Percentiles rank a stretch among this genome's conserved stretches.
These are phyloP conservation scores for Neurospora sp. DNA, from an alignment of 495 filamentous ascomycete species.

Conservation along the genomic window DNA sequence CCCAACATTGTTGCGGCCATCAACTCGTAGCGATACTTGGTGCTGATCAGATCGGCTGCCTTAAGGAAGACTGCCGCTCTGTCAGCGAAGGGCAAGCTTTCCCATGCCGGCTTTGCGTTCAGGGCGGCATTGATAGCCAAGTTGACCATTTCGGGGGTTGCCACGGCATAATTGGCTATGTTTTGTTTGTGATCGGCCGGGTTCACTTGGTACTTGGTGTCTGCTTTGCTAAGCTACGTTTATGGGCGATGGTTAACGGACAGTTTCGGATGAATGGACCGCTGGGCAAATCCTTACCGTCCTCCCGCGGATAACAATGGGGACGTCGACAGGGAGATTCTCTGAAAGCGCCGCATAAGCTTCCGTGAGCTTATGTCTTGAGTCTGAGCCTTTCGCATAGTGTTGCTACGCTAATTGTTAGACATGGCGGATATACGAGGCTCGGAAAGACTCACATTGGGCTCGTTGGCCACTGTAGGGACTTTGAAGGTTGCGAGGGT, in stretches of 20 bases:
- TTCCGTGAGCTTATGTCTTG: slow-evolving; percentile 61
- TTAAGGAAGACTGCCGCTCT: slow-evolving; percentile 91
- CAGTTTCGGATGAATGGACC: not conserved
- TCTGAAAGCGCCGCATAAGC: slow-evolving; percentile 54
- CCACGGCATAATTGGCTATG: slow-evolving; percentile 71
- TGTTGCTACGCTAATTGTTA: slow-evolving; percentile 53
- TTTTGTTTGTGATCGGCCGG: slow-evolving; percentile 62
- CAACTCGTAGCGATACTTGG: slow-evolving; percentile 85
- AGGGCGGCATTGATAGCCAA: slow-evolving; percentile 73
- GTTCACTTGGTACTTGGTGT: slow-evolving; percentile 53
- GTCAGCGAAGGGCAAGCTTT: slow-evolving; percentile 72
- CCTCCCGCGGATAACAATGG: slow-evolving; percentile 69
- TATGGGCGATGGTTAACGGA: not conserved
- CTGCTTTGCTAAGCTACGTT: not conserved
- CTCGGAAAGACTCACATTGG: slow-evolving; percentile 57
- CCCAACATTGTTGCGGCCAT: slow-evolving; percentile 91
- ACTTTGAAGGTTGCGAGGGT: slow-evolving; percentile 72
- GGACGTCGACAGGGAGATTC: slow-evolving; percentile 57
- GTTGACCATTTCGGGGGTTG: slow-evolving; percentile 59
- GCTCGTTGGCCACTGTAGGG: slow-evolving; percentile 81
- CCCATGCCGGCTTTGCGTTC: slow-evolving; percentile 72
- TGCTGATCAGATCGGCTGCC: slow-evolving; percentile 77
- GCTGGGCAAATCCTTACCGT: slow-evolving; percentile 41
- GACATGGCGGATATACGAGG: not conserved
- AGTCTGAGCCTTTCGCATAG: slow-evolving; percentile 71